These are phyloP conservation scores for Metschnikowia drakensbergensis DNA, from an alignment of 805 yeast species.

Conservation along the genomic window DNA sequence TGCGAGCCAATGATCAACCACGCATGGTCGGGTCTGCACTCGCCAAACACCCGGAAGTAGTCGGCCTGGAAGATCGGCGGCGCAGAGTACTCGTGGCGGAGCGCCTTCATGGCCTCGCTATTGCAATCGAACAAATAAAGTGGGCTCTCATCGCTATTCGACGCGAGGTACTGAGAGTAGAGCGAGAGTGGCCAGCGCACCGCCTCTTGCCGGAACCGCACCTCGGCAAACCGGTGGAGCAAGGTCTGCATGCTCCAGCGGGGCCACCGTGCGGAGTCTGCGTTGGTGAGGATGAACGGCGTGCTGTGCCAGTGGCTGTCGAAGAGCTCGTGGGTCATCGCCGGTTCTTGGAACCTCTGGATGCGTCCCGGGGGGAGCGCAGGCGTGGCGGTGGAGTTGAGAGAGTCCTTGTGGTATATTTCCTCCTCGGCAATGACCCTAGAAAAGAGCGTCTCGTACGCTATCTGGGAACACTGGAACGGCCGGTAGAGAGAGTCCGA, in stretches of 20 bases:
- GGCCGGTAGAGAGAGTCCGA: conserved; percentile 82
- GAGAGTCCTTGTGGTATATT: conserved; percentile 22
- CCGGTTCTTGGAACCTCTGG: conserved; percentile 47
- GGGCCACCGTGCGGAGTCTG: conserved; percentile 51
- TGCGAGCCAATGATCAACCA: conserved; percentile 87
- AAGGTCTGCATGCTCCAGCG: conserved; percentile 55
- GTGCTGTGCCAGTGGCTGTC: conserved; percentile 40
- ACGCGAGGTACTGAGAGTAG: conserved; percentile 56
- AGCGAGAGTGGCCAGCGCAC: conserved; percentile 70
- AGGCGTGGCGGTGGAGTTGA: conserved; percentile 7
- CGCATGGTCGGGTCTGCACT: conserved; percentile 82
- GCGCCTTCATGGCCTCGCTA: conserved; percentile 58
- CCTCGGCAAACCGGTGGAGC: conserved; percentile 51
- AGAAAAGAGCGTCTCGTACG: conserved; percentile 49
- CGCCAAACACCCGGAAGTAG: conserved; percentile 53
- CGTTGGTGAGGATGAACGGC: conserved; percentile 61
- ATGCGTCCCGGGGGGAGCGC: conserved; percentile 40
- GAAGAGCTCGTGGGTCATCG: conserved; percentile 45
- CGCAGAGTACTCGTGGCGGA: conserved; percentile 48
- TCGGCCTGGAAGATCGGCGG: conserved; percentile 60
- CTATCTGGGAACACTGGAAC: conserved; percentile 71
- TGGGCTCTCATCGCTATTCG: conserved; percentile 78
- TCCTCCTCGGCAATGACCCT: conserved; percentile 48
- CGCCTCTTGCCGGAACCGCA: conserved; percentile 75
- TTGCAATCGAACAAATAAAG: conserved; percentile 81